phyloP scores from a whole-genome alignment of 2,329 filamentous ascomycete genomes.

The Metarhizium sp. region DNA sequence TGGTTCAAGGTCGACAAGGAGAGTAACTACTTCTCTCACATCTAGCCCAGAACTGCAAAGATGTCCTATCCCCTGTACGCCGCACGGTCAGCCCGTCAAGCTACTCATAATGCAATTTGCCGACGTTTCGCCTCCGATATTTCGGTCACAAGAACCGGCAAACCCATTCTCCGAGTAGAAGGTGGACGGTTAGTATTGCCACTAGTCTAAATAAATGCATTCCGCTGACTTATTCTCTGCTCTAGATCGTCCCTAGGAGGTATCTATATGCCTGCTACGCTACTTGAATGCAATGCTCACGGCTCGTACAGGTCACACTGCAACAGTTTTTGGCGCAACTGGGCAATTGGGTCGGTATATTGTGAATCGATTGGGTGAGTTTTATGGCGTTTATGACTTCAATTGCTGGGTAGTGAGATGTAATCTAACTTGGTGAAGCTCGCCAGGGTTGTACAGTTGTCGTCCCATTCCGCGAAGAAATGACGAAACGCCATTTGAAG shows the following conservation, averaged over 20 bases:
- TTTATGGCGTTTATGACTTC: background rate
- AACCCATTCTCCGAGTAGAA: constrained; percentile 80
- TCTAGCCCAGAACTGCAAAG: constrained; percentile 19
- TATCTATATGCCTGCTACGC: constrained; percentile 30
- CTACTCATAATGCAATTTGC: constrained; percentile 36
- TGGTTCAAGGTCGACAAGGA: background rate
- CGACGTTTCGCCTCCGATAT: constrained; percentile 65
- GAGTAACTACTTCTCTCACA: background rate
- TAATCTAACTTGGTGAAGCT: constrained; percentile 39
- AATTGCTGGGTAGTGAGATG: background rate
- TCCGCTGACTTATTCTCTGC: constrained; percentile 16
- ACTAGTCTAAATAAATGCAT: constrained; percentile 14
- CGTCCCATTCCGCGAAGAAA: constrained; percentile 90
- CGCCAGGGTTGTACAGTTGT: constrained; percentile 91
- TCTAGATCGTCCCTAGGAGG: constrained; percentile 79
- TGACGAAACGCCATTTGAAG: constrained; percentile 95
- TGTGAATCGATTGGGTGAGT: constrained; percentile 77
- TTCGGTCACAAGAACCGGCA: constrained; percentile 88
- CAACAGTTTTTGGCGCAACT: constrained; percentile 95
- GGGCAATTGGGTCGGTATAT: constrained; percentile 95
- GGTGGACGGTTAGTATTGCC: constrained; percentile 67
- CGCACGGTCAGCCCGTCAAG: constrained; percentile 41
- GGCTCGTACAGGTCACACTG: constrained; percentile 66
- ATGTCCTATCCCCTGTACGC: constrained; percentile 50
- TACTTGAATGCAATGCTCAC: constrained; percentile 15